Evolutionary conservation across 257 asterid genomes (phyloP).

Genomic region (Solanum tarijense): DNA sequence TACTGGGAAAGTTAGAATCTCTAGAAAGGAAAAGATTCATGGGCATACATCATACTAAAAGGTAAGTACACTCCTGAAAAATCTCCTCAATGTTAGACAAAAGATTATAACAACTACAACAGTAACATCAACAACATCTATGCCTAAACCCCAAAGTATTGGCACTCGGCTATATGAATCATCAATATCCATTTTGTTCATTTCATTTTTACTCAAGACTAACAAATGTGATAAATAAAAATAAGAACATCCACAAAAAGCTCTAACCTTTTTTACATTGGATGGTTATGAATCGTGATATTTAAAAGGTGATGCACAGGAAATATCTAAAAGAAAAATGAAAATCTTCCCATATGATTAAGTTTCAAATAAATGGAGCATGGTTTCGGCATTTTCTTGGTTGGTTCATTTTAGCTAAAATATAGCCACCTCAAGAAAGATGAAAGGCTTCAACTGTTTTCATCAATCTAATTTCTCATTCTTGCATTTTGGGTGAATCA

Average conservation of each 20-base stretch:
- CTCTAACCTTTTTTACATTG: neutral
- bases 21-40: neutral
- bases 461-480: neutral
- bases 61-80: neutral
- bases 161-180: neutral
- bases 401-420: neutral
- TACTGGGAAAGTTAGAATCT: neutral
- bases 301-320: neutral
- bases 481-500: neutral
- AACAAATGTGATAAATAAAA: neutral
- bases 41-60: neutral
- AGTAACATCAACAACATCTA: neutral
- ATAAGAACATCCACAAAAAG: neutral
- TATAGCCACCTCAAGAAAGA: neutral
- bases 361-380: neutral
- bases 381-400: neutral
- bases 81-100: neutral
- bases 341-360: neutral
- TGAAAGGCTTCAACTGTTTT: neutral
- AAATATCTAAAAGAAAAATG: neutral
- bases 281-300: neutral
- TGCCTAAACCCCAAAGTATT: neutral
- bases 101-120: neutral
- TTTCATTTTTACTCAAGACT: neutral
- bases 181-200: neutral